Evolutionary conservation across 345 rosid species (phyloP), one percentile per base, ranked within the genome.

Genomic region (Rhodamnia argentea): DNA sequence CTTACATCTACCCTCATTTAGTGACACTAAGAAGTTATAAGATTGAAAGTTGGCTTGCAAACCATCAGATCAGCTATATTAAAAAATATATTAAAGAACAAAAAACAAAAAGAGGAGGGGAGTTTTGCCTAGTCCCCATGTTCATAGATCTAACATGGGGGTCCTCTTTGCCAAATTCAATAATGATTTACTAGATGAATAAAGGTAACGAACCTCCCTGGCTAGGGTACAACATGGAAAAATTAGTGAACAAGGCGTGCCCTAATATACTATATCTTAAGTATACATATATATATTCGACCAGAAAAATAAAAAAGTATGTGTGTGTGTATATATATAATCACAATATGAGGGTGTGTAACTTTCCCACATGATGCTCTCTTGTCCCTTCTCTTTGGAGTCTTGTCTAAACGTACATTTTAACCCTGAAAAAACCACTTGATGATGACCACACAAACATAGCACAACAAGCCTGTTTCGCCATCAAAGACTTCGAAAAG

Each of bases 371-470:
- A 93, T 93, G 95, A 91, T 83, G 86, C 92, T 85, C 88, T 92
- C 91, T 90, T 95, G 95, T 94, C 95, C 88, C 86, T 88, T 93
- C 90, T 92, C 92, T 93, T 91, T 95, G 95, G 95, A 91, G 87
- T 89, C 92, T 94, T 94, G 94, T 90, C 74, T 10, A 37, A 37
- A 70, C 47, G 81, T 37, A 70, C 81, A 18, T 85, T 50, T 16
- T 84, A 83, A 47, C 81, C 76, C 85, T 74, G 62, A 64, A 83
- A 84, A 70, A 18, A 40, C 20, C 81, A 9, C 24, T 55, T 32
- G 81, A 70, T 13, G 81, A 70, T 37, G 81, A 70, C 81, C 26
- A 70, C 18, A 70, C 81, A 37, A 47, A 9, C 81, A 20, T 23
- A 5, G 81, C 47, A 37, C 47, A 5, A 37, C 47, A 37, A 18